Base-by-base conservation (phyloP, 345 rosid species). In the Pistacia vera region DNA sequence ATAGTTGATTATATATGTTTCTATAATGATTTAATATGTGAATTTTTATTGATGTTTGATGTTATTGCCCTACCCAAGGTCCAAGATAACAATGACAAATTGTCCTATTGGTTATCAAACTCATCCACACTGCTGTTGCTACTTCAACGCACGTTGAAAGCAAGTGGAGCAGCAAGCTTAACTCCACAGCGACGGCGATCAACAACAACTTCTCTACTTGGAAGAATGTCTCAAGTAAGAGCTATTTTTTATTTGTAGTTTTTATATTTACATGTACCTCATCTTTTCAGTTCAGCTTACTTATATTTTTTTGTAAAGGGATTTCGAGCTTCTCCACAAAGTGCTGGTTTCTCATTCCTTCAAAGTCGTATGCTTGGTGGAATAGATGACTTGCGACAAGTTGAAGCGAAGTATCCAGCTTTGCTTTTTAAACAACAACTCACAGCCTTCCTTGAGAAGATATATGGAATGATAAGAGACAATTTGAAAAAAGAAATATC, bases 371-470 rank as follows among this genome's bases (percentile, higher is more conserved):
- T 77, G 61, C 88, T 86, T 69, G 85, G 93, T 79, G 92, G 94
- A 66, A 60, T 90, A 62, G 88, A 88, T 56, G 97, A 90, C 76
- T 80, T 91, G 70, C 89, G 92, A 33, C 98, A 93, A 83, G 97
- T 93, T 68, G 99, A 96, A 74, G 98, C 99, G 4, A 93, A 88
- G 78, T 96, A 96, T 88, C 98, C 99, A 58, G 97, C 98, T 72
- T 78, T 96, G 84, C 89, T 91, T 70, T 96, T 96, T 80, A 93
- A 96, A 84, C 99, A 96, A 85, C 99, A 96, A 67, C 97, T 96
- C 80, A 96, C 98, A 8, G 99, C 99, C 78, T 96, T 89, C 90
- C 93, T 96, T 73, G 99, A 96, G 90, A 96, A 93, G 91, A 92
- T 96, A 78, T 96, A 96, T 83, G 99, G 99, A 80, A 86, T 93